Conservation (phyloP, 2,329 filamentous ascomycete species). For the Zymoseptoria pseudotritici region DNA sequence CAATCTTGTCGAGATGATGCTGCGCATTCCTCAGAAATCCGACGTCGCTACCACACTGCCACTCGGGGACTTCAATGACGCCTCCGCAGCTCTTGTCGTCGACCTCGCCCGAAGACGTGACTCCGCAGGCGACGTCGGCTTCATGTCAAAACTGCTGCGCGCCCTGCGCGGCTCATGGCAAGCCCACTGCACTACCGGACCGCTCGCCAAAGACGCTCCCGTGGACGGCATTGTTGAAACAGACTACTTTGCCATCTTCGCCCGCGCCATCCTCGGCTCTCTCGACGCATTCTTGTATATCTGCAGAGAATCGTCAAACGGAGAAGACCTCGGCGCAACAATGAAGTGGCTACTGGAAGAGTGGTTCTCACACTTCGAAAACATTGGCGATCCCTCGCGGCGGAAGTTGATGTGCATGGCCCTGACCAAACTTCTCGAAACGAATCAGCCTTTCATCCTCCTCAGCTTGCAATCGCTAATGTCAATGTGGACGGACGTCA, state of each 20-base stretch:
- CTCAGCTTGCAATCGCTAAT: conserved; percentile 61
- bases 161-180: conserved; percentile 46
- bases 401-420: conserved; percentile 68
- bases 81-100: conserved; percentile 9
- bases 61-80: conserved; percentile 10
- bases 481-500: conserved; percentile 64
- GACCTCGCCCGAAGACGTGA: conserved; percentile 10
- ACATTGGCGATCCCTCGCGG: conserved; percentile 56
- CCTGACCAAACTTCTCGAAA: conserved; percentile 63
- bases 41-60: conserved; percentile 9
- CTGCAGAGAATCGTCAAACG: conserved; percentile 32
- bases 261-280: conserved; percentile 67
- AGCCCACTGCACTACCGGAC: conserved; percentile 74
- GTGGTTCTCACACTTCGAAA: conserved; percentile 62
- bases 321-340: conserved; percentile 26
- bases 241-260: conserved; percentile 77
- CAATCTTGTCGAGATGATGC: conserved; percentile 39
- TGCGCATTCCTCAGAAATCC: conserved; percentile 39
- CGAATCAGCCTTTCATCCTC: conserved; percentile 43
- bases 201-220: conserved; percentile 60
- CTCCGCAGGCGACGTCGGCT: conserved; percentile 34
- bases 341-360: conserved; percentile 47
- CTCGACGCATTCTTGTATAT: conserved; percentile 59
- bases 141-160: conserved; percentile 48
- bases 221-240: conserved; percentile 71